Conservation (phyloP, 2,329 filamentous ascomycete genomes). For the Fusarium torulosum region DNA sequence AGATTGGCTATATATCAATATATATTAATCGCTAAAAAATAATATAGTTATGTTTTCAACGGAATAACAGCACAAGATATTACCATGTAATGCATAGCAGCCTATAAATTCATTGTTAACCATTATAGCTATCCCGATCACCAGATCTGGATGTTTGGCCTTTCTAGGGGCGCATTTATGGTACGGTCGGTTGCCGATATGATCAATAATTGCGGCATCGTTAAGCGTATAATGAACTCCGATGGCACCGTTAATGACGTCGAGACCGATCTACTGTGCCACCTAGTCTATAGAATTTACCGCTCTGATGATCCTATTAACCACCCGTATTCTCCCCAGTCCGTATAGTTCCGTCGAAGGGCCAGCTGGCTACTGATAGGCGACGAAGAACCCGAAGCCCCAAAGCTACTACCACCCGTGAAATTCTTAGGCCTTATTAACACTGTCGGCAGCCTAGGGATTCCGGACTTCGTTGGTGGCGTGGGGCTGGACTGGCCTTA, state of each 20-base stretch:
- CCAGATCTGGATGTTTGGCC: conserved; percentile 1
- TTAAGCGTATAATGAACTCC: background rate
- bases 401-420: background rate
- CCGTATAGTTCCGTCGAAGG: background rate
- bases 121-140: background rate
- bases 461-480: background rate
- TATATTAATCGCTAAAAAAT: background rate
- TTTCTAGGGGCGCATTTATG: background rate
- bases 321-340: background rate
- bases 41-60: background rate
- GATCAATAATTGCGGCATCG: background rate
- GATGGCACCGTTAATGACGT: background rate
- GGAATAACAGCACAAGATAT: background rate
- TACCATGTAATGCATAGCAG: background rate
- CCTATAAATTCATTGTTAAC: background rate
- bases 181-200: background rate
- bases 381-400: background rate
- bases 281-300: background rate
- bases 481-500: background rate
- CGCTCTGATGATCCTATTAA: background rate
- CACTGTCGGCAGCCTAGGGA: background rate
- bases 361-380: background rate
- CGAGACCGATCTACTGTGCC: background rate
- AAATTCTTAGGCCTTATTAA: background rate
- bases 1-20: background rate